Evolutionary conservation across 129 eudicot species (phyloP).

Genomic region (Centrapalus pauciflorus): DNA sequence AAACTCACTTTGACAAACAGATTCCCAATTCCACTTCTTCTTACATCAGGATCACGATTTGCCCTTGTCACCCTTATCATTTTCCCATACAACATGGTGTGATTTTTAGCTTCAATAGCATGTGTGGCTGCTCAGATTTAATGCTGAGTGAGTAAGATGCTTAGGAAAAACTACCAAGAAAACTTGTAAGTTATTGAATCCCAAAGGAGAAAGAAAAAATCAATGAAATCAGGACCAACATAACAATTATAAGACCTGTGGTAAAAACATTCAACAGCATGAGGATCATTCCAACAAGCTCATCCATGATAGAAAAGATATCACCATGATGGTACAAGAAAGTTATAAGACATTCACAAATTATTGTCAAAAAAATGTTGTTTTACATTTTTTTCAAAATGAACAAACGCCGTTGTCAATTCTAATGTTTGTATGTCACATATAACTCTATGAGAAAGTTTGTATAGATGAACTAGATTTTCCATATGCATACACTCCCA

Average conservation of each 20-base stretch:
- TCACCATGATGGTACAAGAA: not conserved
- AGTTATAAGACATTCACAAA: not conserved
- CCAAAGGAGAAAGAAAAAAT: not conserved
- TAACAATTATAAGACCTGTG: not conserved
- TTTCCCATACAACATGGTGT: slow-evolving; percentile 58
- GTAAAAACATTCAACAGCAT: not conserved
- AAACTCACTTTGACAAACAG: slow-evolving; percentile 70
- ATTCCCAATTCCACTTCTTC: slow-evolving; percentile 78
- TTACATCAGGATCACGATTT: slow-evolving; percentile 61
- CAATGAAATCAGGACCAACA: not conserved
- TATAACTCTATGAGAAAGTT: not conserved
- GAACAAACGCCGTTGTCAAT: not conserved
- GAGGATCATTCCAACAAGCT: no score
- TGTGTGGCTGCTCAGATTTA: slow-evolving; percentile 42
- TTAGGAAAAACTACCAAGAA: not conserved
- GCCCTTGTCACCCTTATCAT: slow-evolving; percentile 83
- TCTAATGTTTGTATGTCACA: no score
- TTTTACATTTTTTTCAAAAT: not conserved
- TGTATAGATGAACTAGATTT: not conserved
- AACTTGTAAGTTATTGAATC: not conserved
- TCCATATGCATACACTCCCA: not conserved
- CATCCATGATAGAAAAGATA: not conserved
- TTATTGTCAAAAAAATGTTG: not conserved
- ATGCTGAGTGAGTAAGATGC: not conserved
- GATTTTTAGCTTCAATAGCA: slow-evolving; percentile 72